These are phyloP conservation scores for Veloporphyrellus conicus DNA, from an alignment of 1,284 basidiomycete species.

Conservation along the genomic window DNA sequence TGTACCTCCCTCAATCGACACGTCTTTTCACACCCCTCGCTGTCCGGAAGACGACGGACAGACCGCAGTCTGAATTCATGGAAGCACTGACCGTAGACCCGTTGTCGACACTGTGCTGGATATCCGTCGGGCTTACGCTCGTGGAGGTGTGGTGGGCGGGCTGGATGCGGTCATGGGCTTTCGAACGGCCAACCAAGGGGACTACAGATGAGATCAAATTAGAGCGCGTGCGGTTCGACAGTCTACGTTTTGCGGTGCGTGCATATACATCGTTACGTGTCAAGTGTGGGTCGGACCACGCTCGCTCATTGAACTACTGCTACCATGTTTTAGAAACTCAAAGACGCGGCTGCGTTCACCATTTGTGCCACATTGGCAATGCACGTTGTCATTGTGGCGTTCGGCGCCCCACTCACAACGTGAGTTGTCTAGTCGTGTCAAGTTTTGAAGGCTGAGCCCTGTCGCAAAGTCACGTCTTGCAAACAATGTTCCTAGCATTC, in stretches of 20 bases:
- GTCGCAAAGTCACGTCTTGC: slow-evolving; percentile 42
- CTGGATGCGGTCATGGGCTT: slow-evolving; percentile 57
- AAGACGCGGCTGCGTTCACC: slow-evolving; percentile 53
- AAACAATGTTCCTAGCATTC: slow-evolving; percentile 67
- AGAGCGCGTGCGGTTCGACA: slow-evolving; percentile 37
- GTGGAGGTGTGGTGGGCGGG: slow-evolving; percentile 73
- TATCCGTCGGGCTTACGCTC: slow-evolving; percentile 53
- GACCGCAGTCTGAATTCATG: slow-evolving; percentile 63
- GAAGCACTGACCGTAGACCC: slow-evolving; percentile 65
- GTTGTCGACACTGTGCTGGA: slow-evolving; percentile 55
- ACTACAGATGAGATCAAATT: slow-evolving; percentile 39
- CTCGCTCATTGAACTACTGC: slow-evolving; percentile 5
- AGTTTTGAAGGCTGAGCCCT: no score
- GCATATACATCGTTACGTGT: not conserved
- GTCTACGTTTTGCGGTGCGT: slow-evolving; percentile 19
- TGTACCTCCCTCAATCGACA: slow-evolving; percentile 63
- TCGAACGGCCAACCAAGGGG: slow-evolving; percentile 31
- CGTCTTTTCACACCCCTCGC: slow-evolving; percentile 39
- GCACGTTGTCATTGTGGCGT: slow-evolving; percentile 53
- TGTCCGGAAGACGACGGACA: slow-evolving; percentile 41
- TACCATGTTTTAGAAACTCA: slow-evolving; percentile 28
- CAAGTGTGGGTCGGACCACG: not conserved
- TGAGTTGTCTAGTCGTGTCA: slow-evolving; percentile 37
- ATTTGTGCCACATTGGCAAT: slow-evolving; percentile 45
- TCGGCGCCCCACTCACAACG: slow-evolving; percentile 73